Base-by-base conservation (phyloP, 1,284 basidiomycete species). In the Ustilago lituana region DNA sequence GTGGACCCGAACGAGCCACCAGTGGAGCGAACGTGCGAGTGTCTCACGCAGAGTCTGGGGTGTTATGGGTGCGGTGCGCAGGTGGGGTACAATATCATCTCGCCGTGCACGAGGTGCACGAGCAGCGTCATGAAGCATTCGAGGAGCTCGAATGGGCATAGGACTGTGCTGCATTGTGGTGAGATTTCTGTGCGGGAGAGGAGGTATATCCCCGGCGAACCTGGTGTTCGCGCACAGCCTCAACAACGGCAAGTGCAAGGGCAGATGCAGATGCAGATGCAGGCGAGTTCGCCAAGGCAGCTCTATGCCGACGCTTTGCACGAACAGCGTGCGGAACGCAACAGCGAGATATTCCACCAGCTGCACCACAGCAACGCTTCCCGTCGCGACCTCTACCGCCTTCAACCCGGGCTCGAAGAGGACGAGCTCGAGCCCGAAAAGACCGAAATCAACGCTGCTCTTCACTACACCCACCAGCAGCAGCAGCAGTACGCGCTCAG, bases 161-260 rank as follows among this genome's bases (percentile, higher is more conserved):
- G 91, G 22, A 93, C 91, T 77, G 91, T 94, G 26, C 92, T 93
- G 81, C 91, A 93, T 84, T 90, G 90, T 47, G 87, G 84, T 73
- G 90, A 91, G 82, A 88, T 93, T 47, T 73, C 82, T n/a, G 87
- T 87, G 10, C 86, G 86, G 27, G 90, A 91, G 79, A 87, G 92
- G 29, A 85, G 87, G 65, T 91, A 91, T 76, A 84, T 91, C 50
- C 84, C 84, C 23, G 86, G 87, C 55, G 91, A 93, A 80, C 87
- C 86, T 5, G 90, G 90, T 24, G 88, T 92, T 23, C 46, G 66
- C 12, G 60, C 68, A 10, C 56, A 59, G 23, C 23, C n/a, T n/a
- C n/a, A n/a, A n/a, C n/a, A n/a, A n/a, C n/a, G n/a, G n/a, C n/a
- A n/a, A n/a, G n/a, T n/a, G n/a, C n/a, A n/a, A n/a, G n/a, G n/a